Evolutionary conservation across 2,329 filamentous ascomycete species (phyloP).

Genomic region (Botrytis tulipae): DNA sequence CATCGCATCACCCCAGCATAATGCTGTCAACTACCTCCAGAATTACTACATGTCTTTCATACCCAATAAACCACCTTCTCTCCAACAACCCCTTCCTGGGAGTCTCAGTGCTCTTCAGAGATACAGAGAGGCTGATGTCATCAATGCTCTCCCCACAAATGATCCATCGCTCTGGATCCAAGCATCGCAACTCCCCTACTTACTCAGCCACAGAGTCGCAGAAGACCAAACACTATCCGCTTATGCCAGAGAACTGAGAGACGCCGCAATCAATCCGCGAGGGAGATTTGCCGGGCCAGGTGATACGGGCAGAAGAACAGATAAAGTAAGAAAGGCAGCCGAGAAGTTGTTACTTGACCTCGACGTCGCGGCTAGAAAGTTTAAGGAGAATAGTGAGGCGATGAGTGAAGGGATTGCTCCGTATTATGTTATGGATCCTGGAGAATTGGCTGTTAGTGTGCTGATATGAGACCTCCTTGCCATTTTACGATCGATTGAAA

Average conservation of each 20-base stretch:
- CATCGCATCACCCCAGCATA: conserved; percentile 51
- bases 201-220: conserved; percentile 46
- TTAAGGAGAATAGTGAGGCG: conserved; percentile 12
- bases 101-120: conserved; percentile 20
- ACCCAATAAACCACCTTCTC: conserved; percentile 44
- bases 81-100: conserved; percentile 41
- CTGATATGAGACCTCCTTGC: background rate
- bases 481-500: background rate
- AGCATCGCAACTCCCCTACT: conserved; percentile 45
- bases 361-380: background rate
- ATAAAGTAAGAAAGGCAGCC: conserved; percentile 1
- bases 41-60: conserved; percentile 52
- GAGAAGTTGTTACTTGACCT: conserved; percentile 17
- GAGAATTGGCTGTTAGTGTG: conserved; percentile 1
- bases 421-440: conserved; percentile 14
- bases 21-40: conserved; percentile 52
- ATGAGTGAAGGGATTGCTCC: conserved; percentile 11
- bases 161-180: conserved; percentile 47
- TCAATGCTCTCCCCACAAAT: conserved; percentile 44
- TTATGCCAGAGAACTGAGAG: conserved; percentile 14
- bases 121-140: conserved; percentile 19
- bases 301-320: background rate
- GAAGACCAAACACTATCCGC: conserved; percentile 42
- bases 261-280: background rate
- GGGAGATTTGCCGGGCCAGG: conserved; percentile 5